Conservation (phyloP, 208 protist genomes). For the Wallacemonas sp. region DNA sequence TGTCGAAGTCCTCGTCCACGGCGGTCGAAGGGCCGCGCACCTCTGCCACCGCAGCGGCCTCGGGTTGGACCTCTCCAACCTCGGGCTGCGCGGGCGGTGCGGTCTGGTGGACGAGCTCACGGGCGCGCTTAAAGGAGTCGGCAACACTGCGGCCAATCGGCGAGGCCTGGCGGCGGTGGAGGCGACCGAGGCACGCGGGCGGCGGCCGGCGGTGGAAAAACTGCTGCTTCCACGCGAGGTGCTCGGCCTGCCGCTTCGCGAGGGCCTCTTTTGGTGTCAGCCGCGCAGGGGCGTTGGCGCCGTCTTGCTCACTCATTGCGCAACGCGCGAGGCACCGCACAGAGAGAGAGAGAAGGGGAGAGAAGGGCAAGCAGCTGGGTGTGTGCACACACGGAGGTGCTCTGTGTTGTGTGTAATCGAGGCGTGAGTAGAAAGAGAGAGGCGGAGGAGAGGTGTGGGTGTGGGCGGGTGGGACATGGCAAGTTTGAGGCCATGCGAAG, state of each 20-base stretch:
- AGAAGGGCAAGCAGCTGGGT: background rate
- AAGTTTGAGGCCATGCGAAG: background rate
- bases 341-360: background rate
- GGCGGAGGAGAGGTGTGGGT: background rate
- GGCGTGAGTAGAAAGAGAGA: background rate
- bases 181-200: conserved; percentile 48
- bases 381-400: no score
- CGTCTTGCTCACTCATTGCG: background rate
- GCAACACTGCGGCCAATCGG: conserved; percentile 22
- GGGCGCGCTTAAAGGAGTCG: conserved; percentile 27
- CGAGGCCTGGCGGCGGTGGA: conserved; percentile 41
- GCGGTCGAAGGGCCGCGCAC: background rate
- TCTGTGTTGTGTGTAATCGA: no score
- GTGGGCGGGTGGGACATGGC: no score
- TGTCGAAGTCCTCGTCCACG: background rate
- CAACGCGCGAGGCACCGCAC: background rate
- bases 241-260: conserved; percentile 40
- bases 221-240: conserved; percentile 67
- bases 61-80: no score
- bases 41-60: no score
- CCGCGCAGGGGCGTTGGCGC: background rate
- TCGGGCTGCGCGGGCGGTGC: background rate
- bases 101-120: conserved; percentile 23
- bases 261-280: conserved; percentile 33
- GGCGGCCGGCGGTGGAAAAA: conserved; percentile 80